Conservation (phyloP, 1,139 yeast genomes). For the Geotrichum candidum region DNA sequence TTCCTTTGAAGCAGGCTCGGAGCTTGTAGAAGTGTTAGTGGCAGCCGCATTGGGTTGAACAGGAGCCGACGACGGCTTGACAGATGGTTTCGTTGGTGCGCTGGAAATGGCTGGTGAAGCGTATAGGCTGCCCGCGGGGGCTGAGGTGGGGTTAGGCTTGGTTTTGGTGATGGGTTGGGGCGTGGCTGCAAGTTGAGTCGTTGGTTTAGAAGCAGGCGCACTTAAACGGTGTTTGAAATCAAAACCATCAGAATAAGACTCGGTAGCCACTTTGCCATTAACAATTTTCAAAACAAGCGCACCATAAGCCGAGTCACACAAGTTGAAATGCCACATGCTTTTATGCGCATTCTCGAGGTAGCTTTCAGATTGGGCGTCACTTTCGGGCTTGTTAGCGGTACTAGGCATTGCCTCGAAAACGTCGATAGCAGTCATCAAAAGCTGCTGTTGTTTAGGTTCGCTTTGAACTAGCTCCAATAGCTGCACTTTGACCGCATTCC, state of each 20-base stretch:
- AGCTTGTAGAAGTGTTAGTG: neutral
- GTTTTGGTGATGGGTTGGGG: conserved; percentile 5
- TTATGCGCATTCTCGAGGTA: conserved; percentile 58
- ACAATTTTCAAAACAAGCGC: conserved; percentile 37
- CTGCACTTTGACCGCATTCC: conserved; percentile 55
- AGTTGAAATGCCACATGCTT: conserved; percentile 71
- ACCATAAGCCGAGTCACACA: conserved; percentile 56
- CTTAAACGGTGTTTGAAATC: conserved; percentile 42
- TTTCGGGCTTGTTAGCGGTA: conserved; percentile 12
- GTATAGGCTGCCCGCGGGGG: conserved; percentile 2
- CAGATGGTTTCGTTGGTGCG: neutral
- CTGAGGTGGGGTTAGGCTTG: conserved; percentile 9
- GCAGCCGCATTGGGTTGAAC: neutral
- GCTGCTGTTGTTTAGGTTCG: conserved; percentile 34
- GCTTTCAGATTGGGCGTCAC: conserved; percentile 31
- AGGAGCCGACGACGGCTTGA: neutral
- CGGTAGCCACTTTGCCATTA: conserved; percentile 42
- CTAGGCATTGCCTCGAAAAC: conserved; percentile 60
- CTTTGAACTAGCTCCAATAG: conserved; percentile 39
- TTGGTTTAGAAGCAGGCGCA: neutral
- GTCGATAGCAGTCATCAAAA: conserved; percentile 51
- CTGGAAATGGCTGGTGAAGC: neutral
- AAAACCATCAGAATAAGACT: conserved; percentile 45
- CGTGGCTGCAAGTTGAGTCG: conserved; percentile 3
- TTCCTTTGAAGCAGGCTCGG: neutral